Percentiles rank a stretch among this genome's conserved stretches.
Conservation (phyloP, 2,329 filamentous ascomycete species). For the Fusarium chaquense region DNA sequence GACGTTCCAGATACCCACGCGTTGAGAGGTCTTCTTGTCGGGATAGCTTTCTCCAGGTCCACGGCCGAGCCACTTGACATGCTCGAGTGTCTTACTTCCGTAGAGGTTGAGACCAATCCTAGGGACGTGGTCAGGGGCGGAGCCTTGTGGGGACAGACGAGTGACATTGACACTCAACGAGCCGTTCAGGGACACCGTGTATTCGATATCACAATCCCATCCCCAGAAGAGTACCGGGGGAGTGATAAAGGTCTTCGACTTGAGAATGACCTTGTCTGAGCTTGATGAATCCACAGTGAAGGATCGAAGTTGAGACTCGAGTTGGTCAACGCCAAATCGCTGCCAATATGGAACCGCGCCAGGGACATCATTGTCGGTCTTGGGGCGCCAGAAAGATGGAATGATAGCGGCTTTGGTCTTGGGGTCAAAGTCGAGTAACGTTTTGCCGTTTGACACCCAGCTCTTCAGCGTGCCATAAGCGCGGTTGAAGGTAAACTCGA, state of each 20-base stretch:
- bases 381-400: slow-evolving; percentile 71
- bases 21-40: slow-evolving; percentile 70
- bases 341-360: slow-evolving; percentile 69
- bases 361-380: slow-evolving; percentile 73
- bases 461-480: slow-evolving; percentile 57
- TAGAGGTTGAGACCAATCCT: slow-evolving; percentile 71
- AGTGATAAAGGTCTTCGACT: slow-evolving; percentile 65
- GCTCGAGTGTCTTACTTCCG: slow-evolving; percentile 59
- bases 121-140: slow-evolving; percentile 67
- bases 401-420: slow-evolving; percentile 53
- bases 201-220: slow-evolving; percentile 61
- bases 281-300: slow-evolving; percentile 55
- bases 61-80: slow-evolving; percentile 70
- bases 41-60: slow-evolving; percentile 74
- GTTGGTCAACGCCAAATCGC: slow-evolving; percentile 60
- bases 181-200: slow-evolving; percentile 62
- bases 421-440: slow-evolving; percentile 54
- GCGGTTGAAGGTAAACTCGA: slow-evolving; percentile 59
- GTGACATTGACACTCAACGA: slow-evolving; percentile 59
- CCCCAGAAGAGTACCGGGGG: slow-evolving; percentile 73
- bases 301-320: slow-evolving; percentile 61
- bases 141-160: slow-evolving; percentile 60
- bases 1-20: slow-evolving; percentile 61
- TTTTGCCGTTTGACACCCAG: slow-evolving; percentile 55
- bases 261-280: slow-evolving; percentile 61